Conservation (phyloP, 148 eudicot genomes). For the Chenopodium quinoa region DNA sequence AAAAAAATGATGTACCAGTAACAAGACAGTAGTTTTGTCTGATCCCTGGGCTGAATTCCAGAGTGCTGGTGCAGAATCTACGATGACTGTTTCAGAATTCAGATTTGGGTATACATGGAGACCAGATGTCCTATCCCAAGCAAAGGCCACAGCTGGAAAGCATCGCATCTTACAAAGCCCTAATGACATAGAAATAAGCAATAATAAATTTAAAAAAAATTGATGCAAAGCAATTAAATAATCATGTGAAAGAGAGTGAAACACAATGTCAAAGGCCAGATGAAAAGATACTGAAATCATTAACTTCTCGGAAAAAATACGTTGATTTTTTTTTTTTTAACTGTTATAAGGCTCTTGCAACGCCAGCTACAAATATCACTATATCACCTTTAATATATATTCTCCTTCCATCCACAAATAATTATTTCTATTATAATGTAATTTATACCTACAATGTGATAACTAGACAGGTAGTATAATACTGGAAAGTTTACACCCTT, state of each 20-base stretch:
- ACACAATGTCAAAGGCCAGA: background rate
- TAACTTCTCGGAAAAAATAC: background rate
- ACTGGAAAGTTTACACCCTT: background rate
- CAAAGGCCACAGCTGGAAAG: conserved; percentile 96
- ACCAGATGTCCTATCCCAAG: conserved; percentile 90
- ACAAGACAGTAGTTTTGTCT: conserved; percentile 65
- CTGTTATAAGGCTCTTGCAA: background rate
- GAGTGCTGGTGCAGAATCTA: conserved; percentile 92
- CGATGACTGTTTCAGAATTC: conserved; percentile 57
- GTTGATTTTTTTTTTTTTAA: background rate
- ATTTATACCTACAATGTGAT: background rate
- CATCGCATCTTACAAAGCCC: conserved; percentile 92
- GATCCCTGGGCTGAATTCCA: conserved; percentile 76
- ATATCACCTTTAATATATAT: background rate
- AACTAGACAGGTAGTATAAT: background rate
- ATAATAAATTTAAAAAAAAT: background rate
- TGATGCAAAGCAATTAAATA: background rate
- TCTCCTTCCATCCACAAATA: background rate
- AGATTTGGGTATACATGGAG: conserved; percentile 81
- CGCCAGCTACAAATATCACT: background rate
- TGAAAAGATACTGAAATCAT: background rate
- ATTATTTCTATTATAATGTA: background rate
- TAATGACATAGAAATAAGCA: conserved; percentile 23
- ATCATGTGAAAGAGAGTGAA: background rate
- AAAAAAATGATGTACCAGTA: conserved; percentile 54